Evolutionary conservation across 1,284 basidiomycete species (phyloP).

Genomic region (Vanrija humicola): DNA sequence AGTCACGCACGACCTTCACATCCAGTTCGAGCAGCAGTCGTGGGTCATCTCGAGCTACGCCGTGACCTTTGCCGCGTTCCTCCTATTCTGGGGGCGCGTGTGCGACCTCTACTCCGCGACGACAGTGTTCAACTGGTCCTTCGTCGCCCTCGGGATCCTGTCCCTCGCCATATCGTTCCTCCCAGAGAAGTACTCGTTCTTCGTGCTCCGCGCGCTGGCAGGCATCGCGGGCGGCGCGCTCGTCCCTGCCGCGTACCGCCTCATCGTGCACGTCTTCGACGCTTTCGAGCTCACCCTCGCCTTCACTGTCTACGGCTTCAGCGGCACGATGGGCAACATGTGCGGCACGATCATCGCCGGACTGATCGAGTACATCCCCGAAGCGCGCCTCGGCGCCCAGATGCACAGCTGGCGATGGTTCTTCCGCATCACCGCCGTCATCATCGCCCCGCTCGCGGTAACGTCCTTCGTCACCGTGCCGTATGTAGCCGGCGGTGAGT

Average conservation of each 20-base stretch:
- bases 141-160: conserved; percentile 27
- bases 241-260: conserved; percentile 42
- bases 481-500: not conserved
- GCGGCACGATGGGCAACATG: conserved; percentile 45
- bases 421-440: conserved; percentile 24
- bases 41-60: conserved; percentile 33
- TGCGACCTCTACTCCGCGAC: conserved; percentile 38
- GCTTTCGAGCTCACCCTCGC: conserved; percentile 31
- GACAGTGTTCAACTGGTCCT: conserved; percentile 30
- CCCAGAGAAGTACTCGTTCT: conserved; percentile 30
- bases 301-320: conserved; percentile 40
- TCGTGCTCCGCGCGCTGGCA: conserved; percentile 31
- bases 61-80: conserved; percentile 40
- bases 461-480: conserved; percentile 24
- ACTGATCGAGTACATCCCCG: conserved; percentile 43
- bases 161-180: conserved; percentile 37
- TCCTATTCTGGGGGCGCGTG: conserved; percentile 38
- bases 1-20: conserved; percentile 12
- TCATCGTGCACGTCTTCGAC: conserved; percentile 41
- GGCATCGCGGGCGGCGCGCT: conserved; percentile 32
- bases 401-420: conserved; percentile 44
- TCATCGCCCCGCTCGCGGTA: conserved; percentile 29
- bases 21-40: conserved; percentile 13
- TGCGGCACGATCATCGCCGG: conserved; percentile 39
- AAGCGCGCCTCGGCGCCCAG: conserved; percentile 27